Base-by-base conservation (phyloP, 208 protist genomes). In the Crithidia mellificae region DNA sequence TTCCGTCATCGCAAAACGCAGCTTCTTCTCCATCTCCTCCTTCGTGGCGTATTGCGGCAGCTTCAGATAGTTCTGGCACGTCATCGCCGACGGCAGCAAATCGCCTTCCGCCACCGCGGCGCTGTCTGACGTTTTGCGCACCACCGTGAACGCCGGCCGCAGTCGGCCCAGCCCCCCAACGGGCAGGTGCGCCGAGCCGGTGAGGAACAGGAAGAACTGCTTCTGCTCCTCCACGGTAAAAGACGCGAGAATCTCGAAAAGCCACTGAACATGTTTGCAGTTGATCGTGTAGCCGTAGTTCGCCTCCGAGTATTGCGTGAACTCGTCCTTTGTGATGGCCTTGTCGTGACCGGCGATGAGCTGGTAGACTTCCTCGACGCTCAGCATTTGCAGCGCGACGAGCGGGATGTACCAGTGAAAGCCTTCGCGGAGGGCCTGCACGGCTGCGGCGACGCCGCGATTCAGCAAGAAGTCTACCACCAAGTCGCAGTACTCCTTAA, bases 61-160 rank as follows among this genome's bases (percentile, higher is more conserved):
- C 71, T 98, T 98, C 46, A 98, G 65, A 57, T 96, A 98, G 73
- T 98, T 97, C 57, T 96, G 90, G 56, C 94, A 98, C 25, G 94
- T 98, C 94, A 98, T 98, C 22, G 90, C 92, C 3, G 82, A 92
- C 2, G 92, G 94, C 17, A 98, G 83, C 66, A 88, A 80, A 24
- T 96, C 85, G 25, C 75, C 63, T 50, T 95, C 90, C 22, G 79
- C 80, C 1, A 90, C 63, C 12, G 53, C 58, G 2, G 70, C 39
- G n/a, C 86, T 80, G 2, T 85, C 80, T n/a, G 89, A 47, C 1
- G 72, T 85, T 64, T 98, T 98, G 27, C 90, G 80, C 43, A 98
- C 94, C 72, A 98, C 90, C 25, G 94, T 98, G 38, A 98, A 78
- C 50, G 83, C 76, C 19, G 94, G 94, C 6, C 73, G 82, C 29